Conservation (phyloP, 1,139 yeast genomes). For the Casaregolazyma lundiana region DNA sequence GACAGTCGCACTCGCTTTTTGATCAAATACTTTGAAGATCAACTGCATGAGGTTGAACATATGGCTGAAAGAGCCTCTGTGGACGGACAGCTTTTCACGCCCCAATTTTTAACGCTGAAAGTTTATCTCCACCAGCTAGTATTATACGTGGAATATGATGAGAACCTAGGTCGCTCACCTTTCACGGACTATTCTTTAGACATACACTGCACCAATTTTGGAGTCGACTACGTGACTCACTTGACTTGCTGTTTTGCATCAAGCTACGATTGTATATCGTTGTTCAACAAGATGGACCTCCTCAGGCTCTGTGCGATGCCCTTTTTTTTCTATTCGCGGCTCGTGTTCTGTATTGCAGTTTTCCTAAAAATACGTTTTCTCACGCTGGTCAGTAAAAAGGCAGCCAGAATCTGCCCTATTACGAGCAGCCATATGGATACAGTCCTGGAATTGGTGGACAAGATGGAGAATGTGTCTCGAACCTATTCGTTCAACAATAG, state of each 20-base stretch:
- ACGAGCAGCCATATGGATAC: constrained; percentile 45
- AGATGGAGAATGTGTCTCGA: constrained; percentile 20
- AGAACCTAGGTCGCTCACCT: constrained; percentile 33
- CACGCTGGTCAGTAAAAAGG: constrained; percentile 51
- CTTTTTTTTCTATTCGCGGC: constrained; percentile 55
- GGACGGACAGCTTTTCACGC: constrained; percentile 10
- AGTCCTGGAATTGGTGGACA: constrained; percentile 43
- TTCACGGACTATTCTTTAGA: constrained; percentile 35
- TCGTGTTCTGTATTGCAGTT: constrained; percentile 66
- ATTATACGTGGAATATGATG: constrained; percentile 32
- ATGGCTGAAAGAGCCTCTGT: constrained; percentile 3
- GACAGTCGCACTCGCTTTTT: constrained; percentile 25
- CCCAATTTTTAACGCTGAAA: constrained; percentile 53
- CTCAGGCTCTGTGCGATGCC: constrained; percentile 50
- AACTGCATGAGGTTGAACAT: constrained; percentile 15
- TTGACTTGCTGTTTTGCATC: constrained; percentile 24
- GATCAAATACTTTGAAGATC: constrained; percentile 24
- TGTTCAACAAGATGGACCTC: constrained; percentile 15
- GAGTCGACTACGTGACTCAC: constrained; percentile 21
- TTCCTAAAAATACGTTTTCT: constrained; percentile 55
- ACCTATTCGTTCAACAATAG: constrained; percentile 27
- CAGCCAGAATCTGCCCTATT: constrained; percentile 43
- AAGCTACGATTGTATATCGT: constrained; percentile 20
- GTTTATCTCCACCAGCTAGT: constrained; percentile 69
- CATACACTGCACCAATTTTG: constrained; percentile 21